Evolutionary conservation across 305 asterid species (phyloP).

Genomic region (Petunia hybrid): DNA sequence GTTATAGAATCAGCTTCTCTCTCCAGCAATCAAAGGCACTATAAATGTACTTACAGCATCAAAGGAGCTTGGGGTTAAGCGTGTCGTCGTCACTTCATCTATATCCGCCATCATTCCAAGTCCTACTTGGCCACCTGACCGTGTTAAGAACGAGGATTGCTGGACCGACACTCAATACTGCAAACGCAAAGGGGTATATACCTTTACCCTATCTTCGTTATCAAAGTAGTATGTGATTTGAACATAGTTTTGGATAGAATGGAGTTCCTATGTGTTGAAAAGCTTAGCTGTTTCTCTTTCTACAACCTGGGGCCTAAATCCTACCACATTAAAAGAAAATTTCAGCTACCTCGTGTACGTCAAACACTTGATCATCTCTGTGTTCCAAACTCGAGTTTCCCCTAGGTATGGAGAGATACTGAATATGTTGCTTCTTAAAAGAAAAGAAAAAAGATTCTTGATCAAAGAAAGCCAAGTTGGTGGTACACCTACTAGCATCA

Average conservation of each 20-base stretch:
- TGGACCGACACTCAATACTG: slow-evolving; percentile 88
- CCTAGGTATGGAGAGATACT: background rate
- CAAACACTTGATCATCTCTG: background rate
- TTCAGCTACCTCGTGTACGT: background rate
- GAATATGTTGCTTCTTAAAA: background rate
- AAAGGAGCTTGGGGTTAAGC: slow-evolving; percentile 75
- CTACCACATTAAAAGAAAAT: background rate
- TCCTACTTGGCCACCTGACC: slow-evolving; percentile 79
- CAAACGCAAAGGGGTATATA: slow-evolving; percentile 71
- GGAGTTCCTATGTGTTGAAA: background rate
- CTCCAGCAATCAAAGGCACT: slow-evolving; percentile 91
- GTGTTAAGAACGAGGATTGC: slow-evolving; percentile 78
- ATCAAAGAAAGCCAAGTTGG: background rate
- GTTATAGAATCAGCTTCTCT: slow-evolving; percentile 62
- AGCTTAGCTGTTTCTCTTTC: no score
- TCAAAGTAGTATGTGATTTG: background rate
- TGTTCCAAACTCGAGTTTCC: background rate
- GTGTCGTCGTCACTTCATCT: slow-evolving; percentile 92
- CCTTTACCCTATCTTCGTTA: background rate
- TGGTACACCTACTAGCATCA: background rate
- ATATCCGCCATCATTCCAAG: slow-evolving; percentile 66
- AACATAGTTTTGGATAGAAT: background rate
- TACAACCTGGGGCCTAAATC: background rate
- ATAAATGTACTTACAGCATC: slow-evolving; percentile 89
- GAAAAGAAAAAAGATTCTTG: background rate